phyloP scores from a whole-genome alignment of 2,329 filamentous ascomycete species.

The Xylaria sp. region DNA sequence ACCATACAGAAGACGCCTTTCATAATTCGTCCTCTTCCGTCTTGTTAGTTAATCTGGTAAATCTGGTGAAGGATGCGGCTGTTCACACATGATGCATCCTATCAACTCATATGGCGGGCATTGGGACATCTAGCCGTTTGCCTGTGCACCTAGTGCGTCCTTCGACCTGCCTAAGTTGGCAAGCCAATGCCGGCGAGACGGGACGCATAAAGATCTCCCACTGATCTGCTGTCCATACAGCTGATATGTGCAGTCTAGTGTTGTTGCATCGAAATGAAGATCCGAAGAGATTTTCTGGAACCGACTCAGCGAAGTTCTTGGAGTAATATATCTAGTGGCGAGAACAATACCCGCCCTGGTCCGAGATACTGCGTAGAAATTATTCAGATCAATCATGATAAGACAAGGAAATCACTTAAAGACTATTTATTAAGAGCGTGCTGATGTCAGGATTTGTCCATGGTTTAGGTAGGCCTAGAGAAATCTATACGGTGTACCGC shows the following conservation, averaged over 20 bases:
- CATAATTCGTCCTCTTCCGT: background rate
- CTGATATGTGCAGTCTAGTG: background rate
- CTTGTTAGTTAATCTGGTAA: conserved; percentile 28
- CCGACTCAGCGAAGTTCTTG: background rate
- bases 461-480: background rate
- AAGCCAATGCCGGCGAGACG: conserved; percentile 35
- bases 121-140: conserved; percentile 12
- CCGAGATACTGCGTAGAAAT: background rate
- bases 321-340: background rate
- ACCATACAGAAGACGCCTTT: conserved; percentile 1
- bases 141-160: background rate
- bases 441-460: background rate
- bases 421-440: background rate
- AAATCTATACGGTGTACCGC: too few species aligned
- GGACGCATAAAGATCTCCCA: conserved; percentile 31
- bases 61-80: conserved; percentile 32
- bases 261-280: conserved; percentile 22
- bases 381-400: background rate
- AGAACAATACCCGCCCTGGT: background rate
- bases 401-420: background rate
- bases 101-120: conserved; percentile 6
- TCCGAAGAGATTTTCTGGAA: conserved; percentile 4
- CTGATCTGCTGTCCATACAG: conserved; percentile 15
- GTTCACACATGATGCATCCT: conserved; percentile 17
- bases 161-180: conserved; percentile 40